phyloP scores from a whole-genome alignment of 2,329 filamentous ascomycete genomes.

The Colletotrichum orbiculare region DNA sequence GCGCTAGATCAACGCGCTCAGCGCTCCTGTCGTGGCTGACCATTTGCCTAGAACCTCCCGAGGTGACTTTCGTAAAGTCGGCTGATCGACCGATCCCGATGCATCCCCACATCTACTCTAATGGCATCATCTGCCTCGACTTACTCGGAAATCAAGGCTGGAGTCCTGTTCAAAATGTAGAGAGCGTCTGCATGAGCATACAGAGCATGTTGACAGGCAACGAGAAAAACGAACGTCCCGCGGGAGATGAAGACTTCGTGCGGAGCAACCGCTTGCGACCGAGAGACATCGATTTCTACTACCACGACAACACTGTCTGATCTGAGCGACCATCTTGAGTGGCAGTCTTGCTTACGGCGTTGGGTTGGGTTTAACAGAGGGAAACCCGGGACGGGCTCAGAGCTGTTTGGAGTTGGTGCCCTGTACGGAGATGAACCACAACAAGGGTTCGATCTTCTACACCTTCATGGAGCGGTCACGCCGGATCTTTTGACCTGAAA shows the following conservation, averaged over 20 bases:
- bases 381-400: conserved; percentile 15
- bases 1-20: conserved; percentile 33
- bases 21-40: conserved; percentile 9
- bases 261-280: conserved; percentile 81
- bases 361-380: conserved; percentile 27
- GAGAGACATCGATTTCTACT: conserved; percentile 91
- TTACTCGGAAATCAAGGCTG: conserved; percentile 88
- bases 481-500: background rate
- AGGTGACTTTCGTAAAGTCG: conserved; percentile 85
- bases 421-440: conserved; percentile 15
- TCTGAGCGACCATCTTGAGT: background rate
- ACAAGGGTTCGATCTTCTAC: conserved; percentile 14
- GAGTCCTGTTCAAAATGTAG: conserved; percentile 96
- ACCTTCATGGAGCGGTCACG: conserved; percentile 12
- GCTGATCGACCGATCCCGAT: conserved; percentile 81
- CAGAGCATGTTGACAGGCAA: conserved; percentile 99
- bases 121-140: conserved; percentile 98
- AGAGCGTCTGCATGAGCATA: conserved; percentile 95
- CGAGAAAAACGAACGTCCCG: conserved; percentile 87
- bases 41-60: conserved; percentile 78
- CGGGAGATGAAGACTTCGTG: conserved; percentile 91
- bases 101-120: conserved; percentile 97
- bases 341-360: conserved; percentile 25
- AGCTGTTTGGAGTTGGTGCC: conserved; percentile 14
- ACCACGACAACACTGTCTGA: conserved; percentile 84